These are phyloP conservation scores for Pseudogymnoascus sp. DNA, from an alignment of 2,329 filamentous ascomycete species.

Conservation along the genomic window DNA sequence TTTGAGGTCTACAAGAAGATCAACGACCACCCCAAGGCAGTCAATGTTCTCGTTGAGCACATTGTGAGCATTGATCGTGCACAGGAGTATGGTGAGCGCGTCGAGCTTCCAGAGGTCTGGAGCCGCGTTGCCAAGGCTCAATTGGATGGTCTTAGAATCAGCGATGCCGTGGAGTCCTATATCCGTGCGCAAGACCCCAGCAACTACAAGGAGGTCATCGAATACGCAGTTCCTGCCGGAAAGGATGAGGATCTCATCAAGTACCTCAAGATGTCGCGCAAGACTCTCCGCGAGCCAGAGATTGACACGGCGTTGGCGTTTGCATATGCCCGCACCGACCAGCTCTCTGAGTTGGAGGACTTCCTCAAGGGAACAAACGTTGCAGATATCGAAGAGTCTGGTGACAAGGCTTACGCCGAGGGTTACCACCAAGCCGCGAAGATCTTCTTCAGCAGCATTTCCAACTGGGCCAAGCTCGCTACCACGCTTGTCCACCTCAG, in stretches of 20 bases:
- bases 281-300: constrained; percentile 86
- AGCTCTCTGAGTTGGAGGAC: constrained; percentile 89
- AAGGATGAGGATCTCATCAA: constrained; percentile 98
- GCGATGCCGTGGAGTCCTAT: constrained; percentile 92
- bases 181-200: constrained; percentile 88
- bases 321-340: constrained; percentile 83
- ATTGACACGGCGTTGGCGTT: constrained; percentile 94
- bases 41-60: constrained; percentile 88
- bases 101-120: constrained; percentile 93
- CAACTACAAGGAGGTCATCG: constrained; percentile 94
- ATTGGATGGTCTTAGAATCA: constrained; percentile 86
- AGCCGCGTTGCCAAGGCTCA: constrained; percentile 97
- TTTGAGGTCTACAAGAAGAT: constrained; percentile 99
- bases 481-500: constrained; percentile 95
- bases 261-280: constrained; percentile 92
- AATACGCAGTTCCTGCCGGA: constrained; percentile 86
- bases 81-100: constrained; percentile 88
- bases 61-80: constrained; percentile 97
- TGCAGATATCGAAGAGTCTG: constrained; percentile 89
- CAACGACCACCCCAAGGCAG: constrained; percentile 76
- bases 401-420: constrained; percentile 95
- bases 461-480: constrained; percentile 98
- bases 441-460: constrained; percentile 97
- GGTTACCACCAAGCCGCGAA: constrained; percentile 93
- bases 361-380: constrained; percentile 91